A percentile compares a stretch with the other conserved stretches of the same genome.
phyloP scores from a whole-genome alignment of 345 rosid species.

The Kernera saxatilis region DNA sequence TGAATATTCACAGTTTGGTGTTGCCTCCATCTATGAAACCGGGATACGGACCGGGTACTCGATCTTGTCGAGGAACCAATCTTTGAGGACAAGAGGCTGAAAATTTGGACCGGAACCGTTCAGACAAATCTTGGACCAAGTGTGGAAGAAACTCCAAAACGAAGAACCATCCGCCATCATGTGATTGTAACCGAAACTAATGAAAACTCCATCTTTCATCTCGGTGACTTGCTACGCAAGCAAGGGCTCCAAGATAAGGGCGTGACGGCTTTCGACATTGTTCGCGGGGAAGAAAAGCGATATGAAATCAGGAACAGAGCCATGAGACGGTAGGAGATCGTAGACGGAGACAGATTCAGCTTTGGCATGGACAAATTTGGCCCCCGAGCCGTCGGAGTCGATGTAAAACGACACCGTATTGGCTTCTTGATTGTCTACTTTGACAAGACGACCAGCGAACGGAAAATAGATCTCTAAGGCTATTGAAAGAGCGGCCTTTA shows the following conservation, averaged over 20 bases:
- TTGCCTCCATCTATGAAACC: neutral
- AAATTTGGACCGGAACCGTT: neutral
- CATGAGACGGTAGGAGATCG: slow-evolving; percentile 21
- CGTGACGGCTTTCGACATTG: slow-evolving; percentile 19
- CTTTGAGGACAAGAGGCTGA: slow-evolving; percentile 16
- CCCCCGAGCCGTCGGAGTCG: slow-evolving; percentile 10
- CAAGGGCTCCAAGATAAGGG: slow-evolving; percentile 26
- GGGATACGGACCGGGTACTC: slow-evolving; percentile 29
- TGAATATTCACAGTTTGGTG: neutral
- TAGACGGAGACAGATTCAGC: slow-evolving; percentile 29
- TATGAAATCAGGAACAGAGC: slow-evolving; percentile 23
- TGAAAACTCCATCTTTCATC: slow-evolving; percentile 39
- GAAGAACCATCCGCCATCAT: slow-evolving; percentile 37
- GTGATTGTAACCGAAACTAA: slow-evolving; percentile 42
- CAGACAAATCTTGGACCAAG: slow-evolving; percentile 40
- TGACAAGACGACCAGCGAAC: slow-evolving; percentile 24
- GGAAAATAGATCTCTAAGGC: slow-evolving; percentile 10
- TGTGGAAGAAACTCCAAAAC: slow-evolving; percentile 40
- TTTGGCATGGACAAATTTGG: slow-evolving; percentile 32
- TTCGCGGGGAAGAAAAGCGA: slow-evolving; percentile 31
- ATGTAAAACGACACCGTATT: slow-evolving; percentile 15
- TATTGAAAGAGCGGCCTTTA: slow-evolving; percentile 7
- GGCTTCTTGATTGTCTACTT: slow-evolving; percentile 1
- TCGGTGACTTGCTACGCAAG: slow-evolving; percentile 43
- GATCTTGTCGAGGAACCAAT: slow-evolving; percentile 11